Evolutionary conservation across 306 rosid species (phyloP), one percentile per base, ranked within the genome.

Genomic region (Sphenostylis stenocarpa): DNA sequence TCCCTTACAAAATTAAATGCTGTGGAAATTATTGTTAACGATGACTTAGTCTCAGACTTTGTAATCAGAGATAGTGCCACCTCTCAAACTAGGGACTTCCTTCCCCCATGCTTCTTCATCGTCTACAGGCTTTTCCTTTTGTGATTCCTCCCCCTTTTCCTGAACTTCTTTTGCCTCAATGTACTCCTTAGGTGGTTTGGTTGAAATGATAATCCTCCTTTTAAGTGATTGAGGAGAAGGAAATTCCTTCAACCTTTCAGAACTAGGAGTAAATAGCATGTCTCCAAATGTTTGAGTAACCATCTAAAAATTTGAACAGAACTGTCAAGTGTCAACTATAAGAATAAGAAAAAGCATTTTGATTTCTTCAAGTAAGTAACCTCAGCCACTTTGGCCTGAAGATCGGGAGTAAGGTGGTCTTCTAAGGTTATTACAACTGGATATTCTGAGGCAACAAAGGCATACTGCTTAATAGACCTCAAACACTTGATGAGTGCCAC

Each of bases 141-240:
- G 87, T 16, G 84, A 0, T 41, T 72, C 93, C 55, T 66, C 79
- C 80, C 69, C 90, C 15, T 76, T 84, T 53, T 91, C 89, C 36
- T 84, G 80, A 17, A 4, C 88, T 12, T 86, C 96, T 81, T 89
- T 90, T 47, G 88, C 89, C 81, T 85, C 89, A 52, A 87, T 97
- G 87, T 96, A 96, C 83, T 96, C 96, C 88, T 88, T 87, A 58
- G 99, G 99, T n/a, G 99, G 99, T 80, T 96, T 96, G 48, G 99
- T 96, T 26, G 99, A 96, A 84, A 96, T 85, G 20, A 96, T 89
- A 72, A 96, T 86, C 75, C 87, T 88, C 75, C 33, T 81, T 88
- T 89, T 92, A 41, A 96, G 84, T 29, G 90, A 92, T 62, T 86
- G 94, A 3, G 99, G 99, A 62, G 99, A 92, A 84, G 96, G 99